A percentile compares a stretch with the other conserved stretches of the same genome.
Evolutionary conservation across 495 filamentous ascomycete species (phyloP).

Genomic region (Cetradonia linearis): DNA sequence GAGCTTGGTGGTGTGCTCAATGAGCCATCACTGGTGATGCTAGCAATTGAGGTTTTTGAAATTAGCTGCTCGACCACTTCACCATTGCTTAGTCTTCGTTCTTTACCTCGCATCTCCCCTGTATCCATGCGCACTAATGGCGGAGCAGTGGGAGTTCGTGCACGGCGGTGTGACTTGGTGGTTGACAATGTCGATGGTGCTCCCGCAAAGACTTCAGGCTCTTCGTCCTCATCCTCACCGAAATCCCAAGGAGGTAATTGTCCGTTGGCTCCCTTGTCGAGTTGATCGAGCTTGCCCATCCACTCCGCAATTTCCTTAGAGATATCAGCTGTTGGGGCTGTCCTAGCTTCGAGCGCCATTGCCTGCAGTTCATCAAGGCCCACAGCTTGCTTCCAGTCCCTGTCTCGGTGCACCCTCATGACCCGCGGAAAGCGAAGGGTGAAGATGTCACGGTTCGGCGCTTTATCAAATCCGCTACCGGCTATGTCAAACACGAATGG

Average conservation of each 20-base stretch:
- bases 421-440: slow-evolving; percentile 56
- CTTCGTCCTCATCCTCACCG: slow-evolving; percentile 13
- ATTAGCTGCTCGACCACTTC: slow-evolving; percentile 8
- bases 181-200: neutral
- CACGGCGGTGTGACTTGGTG: neutral
- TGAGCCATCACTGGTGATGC: slow-evolving; percentile 4
- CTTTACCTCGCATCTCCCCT: slow-evolving; percentile 20
- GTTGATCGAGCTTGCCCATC: slow-evolving; percentile 42
- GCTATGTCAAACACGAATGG: slow-evolving; percentile 57
- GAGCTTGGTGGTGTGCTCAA: slow-evolving; percentile 17
- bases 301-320: slow-evolving; percentile 45
- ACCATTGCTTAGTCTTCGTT: slow-evolving; percentile 16
- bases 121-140: slow-evolving; percentile 26
- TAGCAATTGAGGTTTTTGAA: slow-evolving; percentile 6
- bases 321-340: slow-evolving; percentile 32
- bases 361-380: slow-evolving; percentile 47
- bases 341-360: slow-evolving; percentile 41
- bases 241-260: slow-evolving; percentile 13
- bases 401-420: slow-evolving; percentile 50
- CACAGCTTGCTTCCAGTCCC: slow-evolving; percentile 44
- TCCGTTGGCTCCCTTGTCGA: slow-evolving; percentile 28
- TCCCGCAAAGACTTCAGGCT: neutral
- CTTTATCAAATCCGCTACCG: slow-evolving; percentile 55
- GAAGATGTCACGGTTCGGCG: slow-evolving; percentile 44
- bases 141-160: slow-evolving; percentile 2